Percentiles rank a stretch among this genome's conserved stretches.
phyloP scores from a whole-genome alignment of 805 yeast genomes.

The Pichia occidentalis region DNA sequence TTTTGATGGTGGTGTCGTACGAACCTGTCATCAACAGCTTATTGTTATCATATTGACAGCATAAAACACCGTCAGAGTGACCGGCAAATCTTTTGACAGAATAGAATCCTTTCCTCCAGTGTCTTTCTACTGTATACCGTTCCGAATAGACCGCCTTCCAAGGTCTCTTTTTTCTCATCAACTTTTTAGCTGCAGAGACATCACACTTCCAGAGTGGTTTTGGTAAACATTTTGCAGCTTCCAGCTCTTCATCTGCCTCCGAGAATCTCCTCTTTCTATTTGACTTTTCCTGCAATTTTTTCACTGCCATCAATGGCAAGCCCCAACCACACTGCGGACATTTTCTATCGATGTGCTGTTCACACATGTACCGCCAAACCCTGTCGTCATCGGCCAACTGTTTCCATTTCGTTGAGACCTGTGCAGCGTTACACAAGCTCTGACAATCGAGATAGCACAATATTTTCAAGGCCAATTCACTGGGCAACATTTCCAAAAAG shows the following conservation, averaged over 20 bases:
- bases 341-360: slow-evolving; percentile 94
- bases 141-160: slow-evolving; percentile 96
- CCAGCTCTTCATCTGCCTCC: slow-evolving; percentile 19
- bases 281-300: slow-evolving; percentile 35
- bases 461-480: slow-evolving; percentile 77
- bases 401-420: slow-evolving; percentile 85
- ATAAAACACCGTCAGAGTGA: slow-evolving; percentile 83
- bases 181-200: not conserved
- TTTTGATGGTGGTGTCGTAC: slow-evolving; percentile 80
- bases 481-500: slow-evolving; percentile 77
- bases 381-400: slow-evolving; percentile 89
- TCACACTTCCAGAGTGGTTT: slow-evolving; percentile 21
- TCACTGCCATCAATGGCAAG: slow-evolving; percentile 86
- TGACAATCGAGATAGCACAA: slow-evolving; percentile 87
- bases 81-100: slow-evolving; percentile 61
- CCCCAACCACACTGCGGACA: slow-evolving; percentile 99
- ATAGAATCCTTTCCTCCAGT: slow-evolving; percentile 86
- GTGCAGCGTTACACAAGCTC: slow-evolving; percentile 90
- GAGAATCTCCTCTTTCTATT: slow-evolving; percentile 21
- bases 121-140: slow-evolving; percentile 82
- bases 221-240: slow-evolving; percentile 18
- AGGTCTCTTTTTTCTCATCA: slow-evolving; percentile 54
- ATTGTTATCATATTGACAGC: slow-evolving; percentile 77
- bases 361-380: slow-evolving; percentile 98
- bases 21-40: slow-evolving; percentile 81